These are phyloP conservation scores for Termitomyces sp. DNA, from an alignment of 768 basidiomycete species.

Conservation along the genomic window DNA sequence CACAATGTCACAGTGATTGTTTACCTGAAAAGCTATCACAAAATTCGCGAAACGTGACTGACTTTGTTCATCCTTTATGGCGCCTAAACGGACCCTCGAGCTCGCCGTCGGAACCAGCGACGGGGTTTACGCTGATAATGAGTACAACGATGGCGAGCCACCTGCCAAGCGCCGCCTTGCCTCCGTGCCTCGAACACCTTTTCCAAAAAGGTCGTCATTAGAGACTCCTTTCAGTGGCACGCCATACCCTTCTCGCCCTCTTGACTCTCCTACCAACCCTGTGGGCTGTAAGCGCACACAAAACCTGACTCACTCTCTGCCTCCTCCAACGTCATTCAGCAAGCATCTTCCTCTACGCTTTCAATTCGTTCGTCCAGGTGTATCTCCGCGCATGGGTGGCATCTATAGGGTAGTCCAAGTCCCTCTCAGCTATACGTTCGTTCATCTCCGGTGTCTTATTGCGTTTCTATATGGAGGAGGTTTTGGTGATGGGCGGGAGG, in stretches of 20 bases:
- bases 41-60: not conserved
- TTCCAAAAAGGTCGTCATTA: constrained; percentile 18
- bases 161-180: constrained; percentile 16
- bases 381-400: constrained; percentile 37
- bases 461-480: constrained; percentile 53
- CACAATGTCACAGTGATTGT: constrained; percentile 14
- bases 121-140: not conserved
- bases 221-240: constrained; percentile 27
- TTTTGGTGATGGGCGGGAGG: constrained; percentile 14
- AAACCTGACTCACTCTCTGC: constrained; percentile 33
- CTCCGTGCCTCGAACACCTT: constrained; percentile 21
- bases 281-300: constrained; percentile 54
- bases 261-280: constrained; percentile 70
- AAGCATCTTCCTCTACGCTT: constrained; percentile 64
- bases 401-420: constrained; percentile 66
- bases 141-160: constrained; percentile 4
- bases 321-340: constrained; percentile 44
- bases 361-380: constrained; percentile 44
- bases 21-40: not conserved
- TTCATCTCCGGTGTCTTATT: constrained; percentile 59
- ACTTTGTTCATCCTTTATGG: constrained; percentile 7
- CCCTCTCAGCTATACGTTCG: constrained; percentile 66
- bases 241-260: constrained; percentile 45
- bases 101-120: constrained; percentile 5
- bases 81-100: constrained; percentile 16